Base-by-base conservation (phyloP, 2,329 filamentous ascomycete species). In the Pestalotiopsis sp. region DNA sequence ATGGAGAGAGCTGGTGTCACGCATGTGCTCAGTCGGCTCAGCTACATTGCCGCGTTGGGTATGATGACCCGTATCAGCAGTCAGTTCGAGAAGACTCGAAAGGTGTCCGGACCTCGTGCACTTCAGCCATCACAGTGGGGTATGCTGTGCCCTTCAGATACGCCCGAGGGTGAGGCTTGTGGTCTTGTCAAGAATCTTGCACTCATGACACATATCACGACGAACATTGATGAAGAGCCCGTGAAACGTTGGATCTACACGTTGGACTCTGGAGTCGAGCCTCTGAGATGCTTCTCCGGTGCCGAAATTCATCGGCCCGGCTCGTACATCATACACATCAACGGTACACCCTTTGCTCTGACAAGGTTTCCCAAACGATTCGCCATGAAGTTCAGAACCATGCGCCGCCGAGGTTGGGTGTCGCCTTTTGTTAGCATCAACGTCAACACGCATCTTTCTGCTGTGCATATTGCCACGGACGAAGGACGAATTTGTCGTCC, bases 11-110 rank as follows among this genome's bases (percentile, higher is more conserved):
- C 96, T 24, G 96, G 96, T 77, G 94, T 99, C 24, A 98, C 97
- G 0, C 96, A 99, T 79, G 94, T 99, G 55, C 85, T 99, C 62
- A 98, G 95, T 80, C 90, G 96, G 71, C 85, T 99, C 66, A 98
- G 95, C 79, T 99, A 98, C 77, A 98, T 99, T 78, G 93, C 92
- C 70, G 96, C 96, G 35, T 88, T 99, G 35, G 97, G 97, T 70
- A 99, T 99, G 97, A 99, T 99, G 96, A 99, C 96, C 14, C 88
- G 96, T 79, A 98, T 99, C 75, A 96, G 92, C 79, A 97, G 93
- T 86, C 96, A 99, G 82, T 99, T 99, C 76, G 96, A 99, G 78
- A 99, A 99, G 86, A 98, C 96, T 2, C 86, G 96, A 73, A 99
- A 99, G 81, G 94, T 99, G 69, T 94, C 91, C 76, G 97, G 97